These are phyloP conservation scores for Rhizopogon vesiculosus DNA, from an alignment of 768 basidiomycete species.

Conservation along the genomic window DNA sequence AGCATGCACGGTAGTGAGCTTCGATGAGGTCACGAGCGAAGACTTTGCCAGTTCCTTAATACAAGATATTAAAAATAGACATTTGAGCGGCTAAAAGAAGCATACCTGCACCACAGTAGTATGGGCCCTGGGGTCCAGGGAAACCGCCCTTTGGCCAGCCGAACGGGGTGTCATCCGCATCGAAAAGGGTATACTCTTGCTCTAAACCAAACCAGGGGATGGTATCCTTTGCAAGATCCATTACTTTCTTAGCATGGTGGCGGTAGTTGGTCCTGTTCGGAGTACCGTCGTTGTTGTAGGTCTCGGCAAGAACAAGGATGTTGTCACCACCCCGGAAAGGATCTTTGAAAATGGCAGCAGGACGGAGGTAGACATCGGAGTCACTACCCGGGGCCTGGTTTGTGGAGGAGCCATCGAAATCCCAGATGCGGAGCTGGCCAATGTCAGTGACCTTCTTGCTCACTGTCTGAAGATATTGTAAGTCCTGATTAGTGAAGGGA, in stretches of 20 bases:
- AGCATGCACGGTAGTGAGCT: constrained; percentile 97
- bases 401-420: constrained; percentile 98
- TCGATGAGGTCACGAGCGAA: constrained; percentile 98
- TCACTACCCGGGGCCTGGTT: constrained; percentile 94
- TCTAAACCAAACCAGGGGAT: constrained; percentile 98
- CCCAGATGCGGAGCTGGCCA: constrained; percentile 92
- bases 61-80: constrained; percentile 7
- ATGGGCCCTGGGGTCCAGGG: constrained; percentile 98
- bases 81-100: constrained; percentile 8
- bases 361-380: constrained; percentile 98
- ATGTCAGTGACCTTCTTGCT: constrained; percentile 83
- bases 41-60: constrained; percentile 87
- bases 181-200: constrained; percentile 98
- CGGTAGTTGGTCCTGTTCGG: constrained; percentile 97
- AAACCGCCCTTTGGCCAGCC: constrained; percentile 99
- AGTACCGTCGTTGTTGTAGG: constrained; percentile 98
- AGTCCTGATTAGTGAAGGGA: background rate
- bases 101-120: constrained; percentile 98
- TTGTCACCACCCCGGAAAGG: constrained; percentile 99
- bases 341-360: constrained; percentile 96
- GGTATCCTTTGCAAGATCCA: constrained; percentile 82
- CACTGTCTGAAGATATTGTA: constrained; percentile 58
- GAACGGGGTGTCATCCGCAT: constrained; percentile 82
- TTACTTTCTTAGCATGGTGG: constrained; percentile 89
- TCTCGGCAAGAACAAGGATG: constrained; percentile 94